These are phyloP conservation scores for Botrytis squamosa DNA, from an alignment of 2,329 filamentous ascomycete genomes.

Conservation along the genomic window DNA sequence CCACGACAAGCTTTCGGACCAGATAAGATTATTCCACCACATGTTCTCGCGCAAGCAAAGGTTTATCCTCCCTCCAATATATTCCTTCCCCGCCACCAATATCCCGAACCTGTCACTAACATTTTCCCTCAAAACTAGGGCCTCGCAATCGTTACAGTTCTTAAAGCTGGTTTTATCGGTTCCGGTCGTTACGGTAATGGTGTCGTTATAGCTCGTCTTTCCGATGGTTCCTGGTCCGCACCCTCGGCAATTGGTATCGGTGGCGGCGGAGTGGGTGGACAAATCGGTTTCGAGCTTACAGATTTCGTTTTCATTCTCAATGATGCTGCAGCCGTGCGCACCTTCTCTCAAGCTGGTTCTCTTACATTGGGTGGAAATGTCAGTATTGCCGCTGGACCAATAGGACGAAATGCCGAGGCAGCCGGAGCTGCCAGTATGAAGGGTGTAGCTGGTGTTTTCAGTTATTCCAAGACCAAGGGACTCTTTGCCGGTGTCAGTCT, in stretches of 20 bases:
- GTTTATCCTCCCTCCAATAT: slow-evolving; percentile 44
- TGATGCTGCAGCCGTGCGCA: slow-evolving; percentile 82
- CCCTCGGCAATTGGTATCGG: slow-evolving; percentile 78
- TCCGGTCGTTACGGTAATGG: slow-evolving; percentile 80
- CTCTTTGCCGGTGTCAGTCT: slow-evolving; percentile 93
- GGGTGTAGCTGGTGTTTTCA: slow-evolving; percentile 88
- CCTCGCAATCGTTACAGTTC: slow-evolving; percentile 80
- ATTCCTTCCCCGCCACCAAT: neutral
- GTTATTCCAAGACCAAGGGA: slow-evolving; percentile 97
- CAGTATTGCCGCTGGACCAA: slow-evolving; percentile 87
- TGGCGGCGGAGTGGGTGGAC: slow-evolving; percentile 79
- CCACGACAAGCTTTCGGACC: slow-evolving; percentile 90
- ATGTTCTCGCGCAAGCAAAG: slow-evolving; percentile 88
- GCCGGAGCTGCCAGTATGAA: slow-evolving; percentile 89
- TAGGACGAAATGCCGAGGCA: slow-evolving; percentile 93
- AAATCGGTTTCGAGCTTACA: slow-evolving; percentile 84
- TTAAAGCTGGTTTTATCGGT: slow-evolving; percentile 84
- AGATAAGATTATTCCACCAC: slow-evolving; percentile 94
- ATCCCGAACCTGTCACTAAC: neutral
- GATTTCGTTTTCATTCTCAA: slow-evolving; percentile 99
- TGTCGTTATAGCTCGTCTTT: slow-evolving; percentile 74
- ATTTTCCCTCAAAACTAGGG: slow-evolving; percentile 49
- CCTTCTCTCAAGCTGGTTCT: slow-evolving; percentile 88
- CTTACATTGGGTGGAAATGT: slow-evolving; percentile 95
- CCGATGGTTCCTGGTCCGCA: slow-evolving; percentile 77